Evolutionary conservation across 768 basidiomycete genomes (phyloP), one percentile per base, ranked within the genome.

Genomic region (Russula griseocarnosa): DNA sequence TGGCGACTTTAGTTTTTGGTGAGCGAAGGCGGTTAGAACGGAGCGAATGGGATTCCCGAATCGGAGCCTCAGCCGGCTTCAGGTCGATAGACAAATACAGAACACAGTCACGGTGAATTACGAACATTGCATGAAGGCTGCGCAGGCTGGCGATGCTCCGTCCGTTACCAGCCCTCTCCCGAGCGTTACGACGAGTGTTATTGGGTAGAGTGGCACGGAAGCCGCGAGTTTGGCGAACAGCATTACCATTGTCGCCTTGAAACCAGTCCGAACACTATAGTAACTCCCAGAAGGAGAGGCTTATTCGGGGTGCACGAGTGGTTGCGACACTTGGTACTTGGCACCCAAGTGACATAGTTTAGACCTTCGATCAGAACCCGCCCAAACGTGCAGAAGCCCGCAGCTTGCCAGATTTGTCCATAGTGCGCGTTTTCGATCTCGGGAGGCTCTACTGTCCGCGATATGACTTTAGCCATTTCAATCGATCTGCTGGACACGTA

Each of bases 1-100:
- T 49, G 34, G 10, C 2, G 0, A 36, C 36, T 42, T 52, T 60
- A 36, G n/a, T 46, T 38, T 38, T 40, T 40, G 16, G 9, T n/a
- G 7, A n/a, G 30, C 11, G 22, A 46, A 6, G 36, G 47, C 14
- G 26, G 53, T 7, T 22, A 20, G 18, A 36, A 18, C 52, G 58
- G 58, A 50, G 58, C n/a, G 22, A 30, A 26, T 38, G 28, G 30
- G n/a, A 24, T 32, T 36, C 16, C 58, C 36, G 18, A 60, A 60
- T 49, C 11, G 3, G 46, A 26, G 3, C 0, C 3, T 11, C n/a
- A n/a, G 10, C 10, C 46, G 5, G 7, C 28, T 7, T 59, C 36
- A 7, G 24, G 18, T 14, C 26, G 38, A 36, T 5, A 38, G 42
- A 28, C 52, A 18, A 64, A 38, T 50, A 50, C 58, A 30, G 34